Percentiles rank a stretch among this genome's conserved stretches.
These are phyloP conservation scores for Craspedostauros australis DNA, from an alignment of 108 stramenopile species.

Conservation along the genomic window DNA sequence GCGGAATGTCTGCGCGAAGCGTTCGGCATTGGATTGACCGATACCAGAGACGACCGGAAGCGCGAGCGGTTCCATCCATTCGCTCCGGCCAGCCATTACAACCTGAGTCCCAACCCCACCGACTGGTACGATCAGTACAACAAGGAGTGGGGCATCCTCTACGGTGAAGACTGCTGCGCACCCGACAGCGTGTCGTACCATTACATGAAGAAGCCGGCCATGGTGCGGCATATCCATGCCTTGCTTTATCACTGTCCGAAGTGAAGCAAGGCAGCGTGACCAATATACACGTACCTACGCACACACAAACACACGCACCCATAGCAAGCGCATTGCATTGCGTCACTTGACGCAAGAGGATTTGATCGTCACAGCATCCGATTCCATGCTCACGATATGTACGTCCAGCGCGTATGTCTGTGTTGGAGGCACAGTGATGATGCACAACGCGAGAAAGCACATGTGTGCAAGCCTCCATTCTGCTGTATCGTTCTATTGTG, in stretches of 20 bases:
- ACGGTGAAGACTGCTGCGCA: slow-evolving; percentile 75
- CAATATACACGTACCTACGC: no score
- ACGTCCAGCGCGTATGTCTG: no score
- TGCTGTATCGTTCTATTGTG: no score
- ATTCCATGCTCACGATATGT: no score
- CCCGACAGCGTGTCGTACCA: slow-evolving; percentile 87
- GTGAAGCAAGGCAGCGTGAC: no score
- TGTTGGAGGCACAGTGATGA: no score
- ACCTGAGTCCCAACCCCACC: slow-evolving; percentile 2
- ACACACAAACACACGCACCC: no score
- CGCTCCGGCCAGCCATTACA: slow-evolving; percentile 12
- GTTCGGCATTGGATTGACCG: slow-evolving; percentile 27
- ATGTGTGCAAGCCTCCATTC: no score
- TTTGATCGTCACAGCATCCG: no score
- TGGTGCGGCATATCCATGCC: slow-evolving; percentile 67
- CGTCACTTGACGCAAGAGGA: no score
- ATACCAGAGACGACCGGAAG: slow-evolving; percentile 31
- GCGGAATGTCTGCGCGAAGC: slow-evolving; percentile 56
- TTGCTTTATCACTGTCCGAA: slow-evolving; percentile 45
- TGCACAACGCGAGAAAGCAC: no score
- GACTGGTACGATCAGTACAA: slow-evolving; percentile 74
- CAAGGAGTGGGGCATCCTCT: slow-evolving; percentile 59
- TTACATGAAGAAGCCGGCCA: slow-evolving; percentile 76
- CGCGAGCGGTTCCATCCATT: slow-evolving; percentile 41
- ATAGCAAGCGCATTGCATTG: no score